phyloP scores from a whole-genome alignment of 2,329 filamentous ascomycete species.

The Claviceps sp. region DNA sequence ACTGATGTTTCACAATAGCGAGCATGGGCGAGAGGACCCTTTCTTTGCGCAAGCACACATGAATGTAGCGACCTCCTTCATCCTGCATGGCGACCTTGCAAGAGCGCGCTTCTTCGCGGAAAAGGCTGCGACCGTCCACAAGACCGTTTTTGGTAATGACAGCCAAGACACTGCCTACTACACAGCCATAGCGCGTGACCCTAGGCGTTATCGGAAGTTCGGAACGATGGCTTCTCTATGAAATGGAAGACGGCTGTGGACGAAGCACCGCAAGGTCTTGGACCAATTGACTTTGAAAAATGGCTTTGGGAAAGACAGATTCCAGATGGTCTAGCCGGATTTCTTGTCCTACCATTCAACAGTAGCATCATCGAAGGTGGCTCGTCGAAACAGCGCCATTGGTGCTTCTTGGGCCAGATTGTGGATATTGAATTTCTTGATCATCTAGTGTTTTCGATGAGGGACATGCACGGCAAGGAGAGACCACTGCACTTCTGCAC shows the following conservation, averaged over 20 bases:
- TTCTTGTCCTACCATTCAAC: not conserved
- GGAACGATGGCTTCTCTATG: not conserved
- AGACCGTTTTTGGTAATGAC: not conserved
- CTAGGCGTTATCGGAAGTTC: too few relatives aligned
- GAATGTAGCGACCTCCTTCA: too few relatives aligned
- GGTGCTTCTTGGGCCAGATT: not conserved
- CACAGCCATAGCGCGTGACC: not conserved
- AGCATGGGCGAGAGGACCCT: not conserved
- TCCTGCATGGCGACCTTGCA: not conserved
- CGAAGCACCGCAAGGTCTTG: not conserved
- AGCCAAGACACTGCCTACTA: not conserved
- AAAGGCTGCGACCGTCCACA: not conserved
- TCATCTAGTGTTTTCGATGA: too few relatives aligned
- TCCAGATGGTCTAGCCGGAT: not conserved
- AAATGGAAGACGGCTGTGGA: not conserved
- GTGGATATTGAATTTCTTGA: not conserved
- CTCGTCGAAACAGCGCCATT: not conserved
- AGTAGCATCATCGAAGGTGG: not conserved
- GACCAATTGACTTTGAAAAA: not conserved
- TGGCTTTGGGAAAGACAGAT: not conserved
- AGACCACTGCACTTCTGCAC: too few relatives aligned
- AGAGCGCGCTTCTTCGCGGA: not conserved
- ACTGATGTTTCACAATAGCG: too few relatives aligned
- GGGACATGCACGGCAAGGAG: too few relatives aligned
- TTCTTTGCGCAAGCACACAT: too few relatives aligned